These are phyloP conservation scores for Teunomyces kruisii DNA, from an alignment of 805 yeast species.

Conservation along the genomic window DNA sequence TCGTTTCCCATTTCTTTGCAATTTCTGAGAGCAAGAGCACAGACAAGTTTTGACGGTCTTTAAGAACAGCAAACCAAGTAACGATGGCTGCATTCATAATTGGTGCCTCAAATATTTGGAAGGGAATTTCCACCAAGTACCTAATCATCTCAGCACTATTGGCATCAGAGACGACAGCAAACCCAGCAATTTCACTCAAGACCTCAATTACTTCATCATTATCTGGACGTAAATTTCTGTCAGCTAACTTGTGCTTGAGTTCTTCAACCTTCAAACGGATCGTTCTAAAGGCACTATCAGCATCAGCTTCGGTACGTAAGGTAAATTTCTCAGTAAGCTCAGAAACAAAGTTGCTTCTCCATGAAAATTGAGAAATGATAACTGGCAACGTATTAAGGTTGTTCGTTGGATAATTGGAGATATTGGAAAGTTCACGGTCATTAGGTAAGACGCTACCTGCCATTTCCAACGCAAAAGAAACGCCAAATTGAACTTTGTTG, in stretches of 20 bases:
- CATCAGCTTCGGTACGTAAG: slow-evolving; percentile 23
- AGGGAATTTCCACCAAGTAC: slow-evolving; percentile 67
- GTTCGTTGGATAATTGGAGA: slow-evolving; percentile 36
- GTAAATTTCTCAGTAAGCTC: slow-evolving; percentile 32
- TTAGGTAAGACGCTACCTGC: slow-evolving; percentile 70
- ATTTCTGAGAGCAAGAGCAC: slow-evolving; percentile 67
- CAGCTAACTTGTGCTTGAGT: slow-evolving; percentile 11
- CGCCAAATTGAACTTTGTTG: slow-evolving; percentile 63
- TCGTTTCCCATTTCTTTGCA: slow-evolving; percentile 63
- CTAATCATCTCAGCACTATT: slow-evolving; percentile 49
- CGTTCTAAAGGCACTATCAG: slow-evolving; percentile 26
- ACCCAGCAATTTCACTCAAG: slow-evolving; percentile 46
- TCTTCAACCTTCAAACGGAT: slow-evolving; percentile 26
- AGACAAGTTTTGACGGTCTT: slow-evolving; percentile 60
- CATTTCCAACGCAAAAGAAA: slow-evolving; percentile 87
- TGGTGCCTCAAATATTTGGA: slow-evolving; percentile 57
- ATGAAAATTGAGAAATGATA: slow-evolving; percentile 72
- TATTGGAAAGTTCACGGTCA: slow-evolving; percentile 63
- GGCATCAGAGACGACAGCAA: slow-evolving; percentile 29
- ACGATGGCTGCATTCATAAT: slow-evolving; percentile 64
- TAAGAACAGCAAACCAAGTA: slow-evolving; percentile 79
- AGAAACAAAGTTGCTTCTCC: slow-evolving; percentile 52
- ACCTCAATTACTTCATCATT: slow-evolving; percentile 36
- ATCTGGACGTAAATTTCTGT: slow-evolving; percentile 9
- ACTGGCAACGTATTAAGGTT: slow-evolving; percentile 63